Conservation (phyloP, 306 rosid genomes). For the Erythrophleum fordii region DNA sequence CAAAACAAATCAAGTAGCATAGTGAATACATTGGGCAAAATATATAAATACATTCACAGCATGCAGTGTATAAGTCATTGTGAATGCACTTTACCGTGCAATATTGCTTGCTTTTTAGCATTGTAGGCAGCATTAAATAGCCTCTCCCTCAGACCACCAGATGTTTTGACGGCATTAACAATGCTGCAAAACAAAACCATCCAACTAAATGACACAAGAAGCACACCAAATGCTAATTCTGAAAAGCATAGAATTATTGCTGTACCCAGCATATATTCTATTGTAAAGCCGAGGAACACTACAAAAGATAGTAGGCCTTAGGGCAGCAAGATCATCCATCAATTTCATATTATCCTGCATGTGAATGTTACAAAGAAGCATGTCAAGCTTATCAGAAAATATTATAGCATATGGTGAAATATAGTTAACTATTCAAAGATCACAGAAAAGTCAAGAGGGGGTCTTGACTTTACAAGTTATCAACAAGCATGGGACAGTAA, state of each 20-base stretch:
- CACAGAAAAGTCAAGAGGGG: conserved; percentile 6
- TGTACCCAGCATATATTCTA: conserved; percentile 95
- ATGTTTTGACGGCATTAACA: conserved; percentile 81
- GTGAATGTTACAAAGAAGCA: conserved; percentile 33
- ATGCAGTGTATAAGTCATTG: conserved; percentile 19
- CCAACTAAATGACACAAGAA: conserved; percentile 40
- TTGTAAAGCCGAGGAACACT: conserved; percentile 98
- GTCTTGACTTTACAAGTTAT: conserved; percentile 20
- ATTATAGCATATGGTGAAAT: conserved; percentile 18
- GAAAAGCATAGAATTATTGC: conserved; percentile 15
- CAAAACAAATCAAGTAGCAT: conserved; percentile 4
- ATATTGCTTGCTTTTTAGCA: conserved; percentile 87
- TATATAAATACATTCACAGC: not conserved
- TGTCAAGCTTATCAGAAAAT: conserved; percentile 35
- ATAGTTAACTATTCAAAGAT: conserved; percentile 3
- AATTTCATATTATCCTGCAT: conserved; percentile 94
- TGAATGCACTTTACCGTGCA: conserved; percentile 63
- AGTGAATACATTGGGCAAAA: conserved; percentile 23
- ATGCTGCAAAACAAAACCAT: conserved; percentile 58
- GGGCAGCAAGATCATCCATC: conserved; percentile 85
- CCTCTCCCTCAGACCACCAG: conserved; percentile 88
- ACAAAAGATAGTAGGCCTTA: conserved; percentile 92
- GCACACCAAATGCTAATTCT: conserved; percentile 29
- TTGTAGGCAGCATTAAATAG: conserved; percentile 92
- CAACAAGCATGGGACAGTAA: conserved; percentile 24